Percentiles rank a stretch among this genome's conserved stretches.
Conservation (phyloP, 768 basidiomycete species). For the Leucosporidium creatinivorum region DNA sequence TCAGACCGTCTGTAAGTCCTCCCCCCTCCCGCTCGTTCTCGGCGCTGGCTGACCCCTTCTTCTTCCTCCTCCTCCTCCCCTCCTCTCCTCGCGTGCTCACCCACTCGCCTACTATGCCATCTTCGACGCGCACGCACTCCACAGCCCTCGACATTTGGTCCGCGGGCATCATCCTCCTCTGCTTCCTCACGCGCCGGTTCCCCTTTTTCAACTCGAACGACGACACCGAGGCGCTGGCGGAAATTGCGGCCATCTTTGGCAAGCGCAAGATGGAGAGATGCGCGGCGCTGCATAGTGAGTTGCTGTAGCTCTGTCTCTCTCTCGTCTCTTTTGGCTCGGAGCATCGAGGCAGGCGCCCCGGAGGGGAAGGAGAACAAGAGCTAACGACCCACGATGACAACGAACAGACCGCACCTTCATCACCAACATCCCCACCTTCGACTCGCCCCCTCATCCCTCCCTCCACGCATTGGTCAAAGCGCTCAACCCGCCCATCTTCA, state of each 20-base stretch:
- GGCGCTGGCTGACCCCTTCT: too few species aligned
- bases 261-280: conserved; percentile 70
- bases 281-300: conserved; percentile 80
- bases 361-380: neutral
- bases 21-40: too few species aligned
- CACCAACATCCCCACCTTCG: conserved; percentile 78
- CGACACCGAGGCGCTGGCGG: conserved; percentile 91
- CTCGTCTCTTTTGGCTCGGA: neutral
- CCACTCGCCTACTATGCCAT: neutral
- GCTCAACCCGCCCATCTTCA: conserved; percentile 59
- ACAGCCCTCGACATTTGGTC: conserved; percentile 96
- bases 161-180: conserved; percentile 81
- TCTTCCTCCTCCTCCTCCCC: too few species aligned
- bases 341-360: too few species aligned
- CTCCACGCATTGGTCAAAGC: conserved; percentile 69
- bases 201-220: conserved; percentile 90
- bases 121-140: neutral
- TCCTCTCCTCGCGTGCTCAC: neutral
- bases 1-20: conserved; percentile 72
- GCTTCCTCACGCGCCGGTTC: conserved; percentile 86
- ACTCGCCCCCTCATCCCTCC: conserved; percentile 53
- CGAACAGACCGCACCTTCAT: conserved; percentile 72
- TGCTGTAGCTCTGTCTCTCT: neutral
- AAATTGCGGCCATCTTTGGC: conserved; percentile 82
- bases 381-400: neutral